Evolutionary conservation across 2,329 filamentous ascomycete species (phyloP).

Genomic region (Teratosphaeria epicoccoides): DNA sequence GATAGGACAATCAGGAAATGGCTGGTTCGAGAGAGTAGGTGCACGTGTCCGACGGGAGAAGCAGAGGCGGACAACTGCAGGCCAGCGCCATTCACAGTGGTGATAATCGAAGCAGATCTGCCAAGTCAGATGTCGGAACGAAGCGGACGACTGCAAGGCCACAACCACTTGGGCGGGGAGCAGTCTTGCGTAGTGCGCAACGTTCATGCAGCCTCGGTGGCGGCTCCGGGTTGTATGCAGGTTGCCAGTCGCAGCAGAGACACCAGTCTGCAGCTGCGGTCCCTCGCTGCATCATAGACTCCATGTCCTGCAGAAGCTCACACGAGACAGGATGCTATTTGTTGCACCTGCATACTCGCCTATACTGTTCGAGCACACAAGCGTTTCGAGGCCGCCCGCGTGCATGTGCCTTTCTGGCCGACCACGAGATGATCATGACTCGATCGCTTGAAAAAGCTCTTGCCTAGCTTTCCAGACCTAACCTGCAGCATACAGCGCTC

Average conservation of each 20-base stretch:
- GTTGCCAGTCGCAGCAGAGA: background rate
- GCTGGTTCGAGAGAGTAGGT: no score
- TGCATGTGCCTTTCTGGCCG: background rate
- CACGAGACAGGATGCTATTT: background rate
- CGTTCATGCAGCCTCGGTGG: background rate
- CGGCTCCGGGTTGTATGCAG: background rate
- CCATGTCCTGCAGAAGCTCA: background rate
- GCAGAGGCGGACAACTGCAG: no score
- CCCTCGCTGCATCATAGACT: background rate
- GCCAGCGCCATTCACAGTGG: no score
- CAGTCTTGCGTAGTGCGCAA: no score
- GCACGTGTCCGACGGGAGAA: no score
- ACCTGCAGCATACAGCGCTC: background rate
- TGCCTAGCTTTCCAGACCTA: background rate
- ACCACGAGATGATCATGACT: background rate
- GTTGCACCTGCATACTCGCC: background rate
- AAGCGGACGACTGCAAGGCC: no score
- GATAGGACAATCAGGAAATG: no score
- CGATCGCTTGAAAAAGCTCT: background rate
- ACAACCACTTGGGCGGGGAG: no score
- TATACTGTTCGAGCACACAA: background rate
- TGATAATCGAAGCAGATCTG: no score
- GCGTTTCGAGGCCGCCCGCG: background rate
- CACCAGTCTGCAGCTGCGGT: no score
- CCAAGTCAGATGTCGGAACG: no score